These are phyloP conservation scores for Nicotiana undulata DNA, from an alignment of 257 asterid genomes.

Conservation along the genomic window DNA sequence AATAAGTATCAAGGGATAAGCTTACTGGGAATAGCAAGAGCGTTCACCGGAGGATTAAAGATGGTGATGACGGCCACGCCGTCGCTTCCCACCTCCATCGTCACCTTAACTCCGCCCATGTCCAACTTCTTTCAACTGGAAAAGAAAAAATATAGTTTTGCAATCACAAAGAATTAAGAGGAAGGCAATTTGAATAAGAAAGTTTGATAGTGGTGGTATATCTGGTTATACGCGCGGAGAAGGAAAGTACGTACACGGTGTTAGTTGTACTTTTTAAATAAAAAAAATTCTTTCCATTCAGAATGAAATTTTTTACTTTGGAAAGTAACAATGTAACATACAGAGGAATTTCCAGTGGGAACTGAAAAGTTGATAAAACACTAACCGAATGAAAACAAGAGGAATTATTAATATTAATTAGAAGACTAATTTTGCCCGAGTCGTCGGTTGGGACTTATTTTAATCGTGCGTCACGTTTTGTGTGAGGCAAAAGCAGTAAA, in stretches of 20 bases:
- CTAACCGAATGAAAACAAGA: background rate
- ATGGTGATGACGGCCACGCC: constrained; percentile 83
- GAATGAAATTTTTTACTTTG: background rate
- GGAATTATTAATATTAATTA: too few relatives aligned
- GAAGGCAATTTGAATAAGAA: background rate
- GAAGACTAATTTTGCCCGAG: background rate
- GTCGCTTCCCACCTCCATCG: constrained; percentile 90
- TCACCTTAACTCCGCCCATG: constrained; percentile 46
- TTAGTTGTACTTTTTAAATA: too few relatives aligned
- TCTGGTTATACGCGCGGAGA: background rate
- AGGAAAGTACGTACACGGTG: background rate
- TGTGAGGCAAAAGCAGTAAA: too few relatives aligned
- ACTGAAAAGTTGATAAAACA: background rate
- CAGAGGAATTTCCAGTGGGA: background rate
- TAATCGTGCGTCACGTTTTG: too few relatives aligned
- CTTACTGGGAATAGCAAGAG: constrained; percentile 69
- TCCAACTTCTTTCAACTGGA: background rate
- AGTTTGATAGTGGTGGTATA: background rate
- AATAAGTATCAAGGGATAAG: background rate
- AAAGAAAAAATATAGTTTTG: background rate
- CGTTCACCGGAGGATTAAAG: constrained; percentile 82
- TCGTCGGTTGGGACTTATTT: background rate
- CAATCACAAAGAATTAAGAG: background rate
- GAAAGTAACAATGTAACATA: background rate
- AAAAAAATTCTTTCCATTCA: background rate